Conservation (phyloP, 768 basidiomycete genomes). For the Lentinula raphanica region DNA sequence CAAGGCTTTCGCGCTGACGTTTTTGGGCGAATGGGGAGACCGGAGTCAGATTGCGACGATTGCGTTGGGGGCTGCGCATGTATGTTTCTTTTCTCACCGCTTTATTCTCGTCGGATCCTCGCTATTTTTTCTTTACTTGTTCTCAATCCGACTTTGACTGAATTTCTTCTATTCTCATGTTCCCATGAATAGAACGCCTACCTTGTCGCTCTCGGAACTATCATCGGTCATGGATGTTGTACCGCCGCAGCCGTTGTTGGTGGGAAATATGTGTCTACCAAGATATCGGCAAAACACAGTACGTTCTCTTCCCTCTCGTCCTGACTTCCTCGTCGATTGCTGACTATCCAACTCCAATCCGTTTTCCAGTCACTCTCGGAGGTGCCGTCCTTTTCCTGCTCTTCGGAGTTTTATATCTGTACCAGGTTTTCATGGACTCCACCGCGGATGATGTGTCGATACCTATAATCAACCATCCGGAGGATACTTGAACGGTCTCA, state of each 20-base stretch:
- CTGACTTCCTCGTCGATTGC: not conserved
- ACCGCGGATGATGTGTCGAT: constrained; percentile 9
- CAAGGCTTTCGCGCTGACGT: constrained; percentile 91
- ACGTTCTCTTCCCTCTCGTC: constrained; percentile 23
- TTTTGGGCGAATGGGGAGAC: constrained; percentile 99
- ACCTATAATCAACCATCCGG: constrained; percentile 6
- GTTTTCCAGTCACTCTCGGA: constrained; percentile 66
- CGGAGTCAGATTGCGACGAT: constrained; percentile 96
- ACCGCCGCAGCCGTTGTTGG: constrained; percentile 90
- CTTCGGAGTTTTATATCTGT: constrained; percentile 76
- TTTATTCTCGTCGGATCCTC: not conserved
- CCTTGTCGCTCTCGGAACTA: constrained; percentile 84
- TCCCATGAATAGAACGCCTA: constrained; percentile 69
- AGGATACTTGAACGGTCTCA: not conserved
- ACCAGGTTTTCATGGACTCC: constrained; percentile 44
- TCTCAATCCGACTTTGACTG: too few species aligned
- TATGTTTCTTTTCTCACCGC: constrained; percentile 27
- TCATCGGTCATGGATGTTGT: constrained; percentile 83
- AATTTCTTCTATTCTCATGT: not conserved
- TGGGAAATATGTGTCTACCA: constrained; percentile 86
- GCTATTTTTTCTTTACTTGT: not conserved
- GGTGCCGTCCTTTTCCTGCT: constrained; percentile 80
- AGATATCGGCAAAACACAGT: constrained; percentile 95
- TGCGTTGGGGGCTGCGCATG: constrained; percentile 91
- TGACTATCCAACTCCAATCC: not conserved